phyloP scores from a whole-genome alignment of 1,284 basidiomycete genomes.

The Omphalotus olearius region DNA sequence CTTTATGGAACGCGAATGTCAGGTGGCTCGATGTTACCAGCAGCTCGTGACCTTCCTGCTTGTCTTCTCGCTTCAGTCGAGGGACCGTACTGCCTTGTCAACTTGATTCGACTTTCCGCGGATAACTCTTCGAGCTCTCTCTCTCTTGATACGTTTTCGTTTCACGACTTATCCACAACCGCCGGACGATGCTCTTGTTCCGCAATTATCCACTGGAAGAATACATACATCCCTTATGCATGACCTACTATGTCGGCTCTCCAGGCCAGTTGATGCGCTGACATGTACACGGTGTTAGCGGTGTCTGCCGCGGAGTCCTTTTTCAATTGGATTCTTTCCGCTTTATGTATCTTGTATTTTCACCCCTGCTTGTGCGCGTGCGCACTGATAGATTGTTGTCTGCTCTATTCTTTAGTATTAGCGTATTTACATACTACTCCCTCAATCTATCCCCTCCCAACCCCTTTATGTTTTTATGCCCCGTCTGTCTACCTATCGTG shows the following conservation, averaged over 20 bases:
- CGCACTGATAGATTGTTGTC: conserved; percentile 5
- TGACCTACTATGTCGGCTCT: background rate
- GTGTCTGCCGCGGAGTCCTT: background rate
- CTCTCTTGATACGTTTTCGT: background rate
- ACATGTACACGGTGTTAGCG: background rate
- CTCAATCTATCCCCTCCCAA: background rate
- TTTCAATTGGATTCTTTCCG: background rate
- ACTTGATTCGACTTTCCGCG: no score
- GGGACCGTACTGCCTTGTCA: no score
- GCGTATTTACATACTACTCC: no score
- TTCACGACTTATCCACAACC: background rate
- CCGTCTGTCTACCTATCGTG: background rate
- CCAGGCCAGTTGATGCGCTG: background rate
- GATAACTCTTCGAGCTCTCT: background rate
- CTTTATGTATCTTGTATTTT: background rate
- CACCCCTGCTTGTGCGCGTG: conserved; percentile 5
- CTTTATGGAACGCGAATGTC: background rate
- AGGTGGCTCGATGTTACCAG: background rate
- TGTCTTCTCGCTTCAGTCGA: background rate
- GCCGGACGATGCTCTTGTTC: background rate
- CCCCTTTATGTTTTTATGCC: conserved; percentile 4
- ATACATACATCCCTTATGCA: background rate
- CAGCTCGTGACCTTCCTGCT: background rate
- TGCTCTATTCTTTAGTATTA: no score
- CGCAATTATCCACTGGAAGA: conserved; percentile 2